Base-by-base conservation (phyloP, 2,329 filamentous ascomycete genomes). In the Colletotrichum tabaci region DNA sequence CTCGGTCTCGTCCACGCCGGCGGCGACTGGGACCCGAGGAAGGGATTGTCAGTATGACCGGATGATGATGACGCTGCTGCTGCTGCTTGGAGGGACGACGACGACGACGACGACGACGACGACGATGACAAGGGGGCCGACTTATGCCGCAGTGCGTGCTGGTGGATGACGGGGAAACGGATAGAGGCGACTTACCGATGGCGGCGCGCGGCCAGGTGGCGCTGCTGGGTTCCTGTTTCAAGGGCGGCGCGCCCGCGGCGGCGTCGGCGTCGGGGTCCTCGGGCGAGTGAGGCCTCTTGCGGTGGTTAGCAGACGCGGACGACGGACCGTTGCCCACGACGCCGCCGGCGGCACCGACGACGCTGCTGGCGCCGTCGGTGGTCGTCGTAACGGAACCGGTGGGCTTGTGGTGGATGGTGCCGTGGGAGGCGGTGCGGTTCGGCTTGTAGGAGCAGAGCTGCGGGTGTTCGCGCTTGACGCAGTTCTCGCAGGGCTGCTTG, bases 401-500 rank as follows among this genome's bases (percentile, higher is more conserved):
- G 2, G 82, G 77, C 16, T 77, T 63, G 16, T 79, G 77, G 23
- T 77, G 80, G 13, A 50, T 46, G 35, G 56, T 50, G 35, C 66
- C 66, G 4, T 70, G 70, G 49, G 70, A 72, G 42, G 80, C 78
- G 9, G 84, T 81, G 26, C 86, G 82, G 77, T 91, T 92, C 16
- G 90, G 90, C 77, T 91, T 91, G 81, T 92, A 92, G 38, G 89
- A 91, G 77, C 90, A 92, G 61, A 92, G 83, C 79, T 88, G 86
- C 2, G 89, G 86, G 75, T 92, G 90, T 71, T 92, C 89, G 66
- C 90, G 83, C 82, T 91, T 91, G 77, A 91, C 86, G 77, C 90
- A 92, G 77, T 92, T 92, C 77, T 92, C 89, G 79, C 90, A 92
- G 0, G 90, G 90, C 77, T 90, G 87, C 79, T 91, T 89, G 79